A percentile compares a stretch with the other conserved stretches of the same genome.
These are phyloP conservation scores for Huiozyma naganishii DNA, from an alignment of 805 yeast genomes.

Conservation along the genomic window DNA sequence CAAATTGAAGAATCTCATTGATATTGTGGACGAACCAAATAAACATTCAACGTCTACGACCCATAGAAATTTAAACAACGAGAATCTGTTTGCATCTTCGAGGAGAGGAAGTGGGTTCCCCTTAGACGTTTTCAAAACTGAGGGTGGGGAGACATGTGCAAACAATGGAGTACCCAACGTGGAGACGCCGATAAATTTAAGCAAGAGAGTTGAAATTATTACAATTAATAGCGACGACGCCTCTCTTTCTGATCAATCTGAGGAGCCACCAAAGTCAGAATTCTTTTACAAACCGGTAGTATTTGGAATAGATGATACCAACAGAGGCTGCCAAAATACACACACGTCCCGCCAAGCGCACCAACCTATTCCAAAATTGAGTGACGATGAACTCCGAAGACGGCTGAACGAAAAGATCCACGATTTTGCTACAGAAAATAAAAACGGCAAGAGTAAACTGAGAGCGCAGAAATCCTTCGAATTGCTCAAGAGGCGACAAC, in stretches of 20 bases:
- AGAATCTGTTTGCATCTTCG: not conserved
- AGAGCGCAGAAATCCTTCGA: constrained; percentile 26
- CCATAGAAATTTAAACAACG: too few species aligned
- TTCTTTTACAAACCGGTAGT: too few species aligned
- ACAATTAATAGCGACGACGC: constrained; percentile 1
- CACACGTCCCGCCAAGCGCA: too few species aligned
- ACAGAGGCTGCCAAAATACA: too few species aligned
- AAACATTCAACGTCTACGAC: too few species aligned
- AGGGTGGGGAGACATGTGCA: not conserved
- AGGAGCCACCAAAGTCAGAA: too few species aligned
- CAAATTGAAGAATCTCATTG: too few species aligned
- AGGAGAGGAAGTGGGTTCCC: constrained; percentile 12
- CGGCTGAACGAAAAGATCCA: constrained; percentile 21
- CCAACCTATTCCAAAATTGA: constrained; percentile 1
- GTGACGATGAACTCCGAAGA: constrained; percentile 21
- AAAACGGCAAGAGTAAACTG: constrained; percentile 17
- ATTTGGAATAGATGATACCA: too few species aligned
- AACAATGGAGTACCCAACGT: too few species aligned
- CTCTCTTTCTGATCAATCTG: too few species aligned
- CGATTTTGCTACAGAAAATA: constrained; percentile 23
- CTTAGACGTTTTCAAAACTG: constrained; percentile 12
- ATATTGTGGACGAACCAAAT: too few species aligned
- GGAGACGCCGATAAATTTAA: not conserved
- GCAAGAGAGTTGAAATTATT: constrained; percentile 3
- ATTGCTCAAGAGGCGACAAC: constrained; percentile 8